These are phyloP conservation scores for Parathielavia hyrcaniae DNA, from an alignment of 495 filamentous ascomycete genomes.

Conservation along the genomic window DNA sequence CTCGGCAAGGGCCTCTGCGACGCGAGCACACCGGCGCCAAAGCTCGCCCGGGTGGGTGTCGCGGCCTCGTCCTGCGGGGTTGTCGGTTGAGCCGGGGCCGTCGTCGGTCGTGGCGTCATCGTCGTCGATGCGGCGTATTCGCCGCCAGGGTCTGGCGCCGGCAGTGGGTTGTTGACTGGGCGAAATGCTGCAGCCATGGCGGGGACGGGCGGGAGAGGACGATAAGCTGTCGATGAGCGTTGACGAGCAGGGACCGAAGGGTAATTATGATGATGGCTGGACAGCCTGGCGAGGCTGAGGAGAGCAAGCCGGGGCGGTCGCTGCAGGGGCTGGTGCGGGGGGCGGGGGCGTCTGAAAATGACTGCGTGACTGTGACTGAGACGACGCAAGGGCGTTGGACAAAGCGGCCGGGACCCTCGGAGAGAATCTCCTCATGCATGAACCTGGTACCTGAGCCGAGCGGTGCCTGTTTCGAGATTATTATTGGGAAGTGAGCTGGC, in stretches of 20 bases:
- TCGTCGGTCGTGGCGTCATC: conserved; percentile 52
- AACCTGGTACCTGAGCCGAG: no score
- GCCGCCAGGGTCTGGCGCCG: conserved; percentile 40
- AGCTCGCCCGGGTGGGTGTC: conserved; percentile 59
- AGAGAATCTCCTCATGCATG: not conserved
- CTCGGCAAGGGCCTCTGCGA: conserved; percentile 57
- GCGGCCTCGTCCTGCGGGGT: conserved; percentile 43
- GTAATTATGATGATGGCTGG: conserved; percentile 30
- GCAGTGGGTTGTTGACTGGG: conserved; percentile 68
- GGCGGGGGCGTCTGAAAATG: conserved; percentile 29
- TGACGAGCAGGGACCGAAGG: conserved; percentile 15
- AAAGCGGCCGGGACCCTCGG: conserved; percentile 21
- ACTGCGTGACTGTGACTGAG: no score
- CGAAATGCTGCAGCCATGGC: conserved; percentile 55
- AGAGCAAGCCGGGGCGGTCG: conserved; percentile 23
- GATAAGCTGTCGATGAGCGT: conserved; percentile 10
- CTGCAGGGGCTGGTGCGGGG: conserved; percentile 34
- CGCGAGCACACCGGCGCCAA: conserved; percentile 38
- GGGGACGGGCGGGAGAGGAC: not conserved
- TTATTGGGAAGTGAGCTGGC: conserved; percentile 11
- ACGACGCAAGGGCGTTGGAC: conserved; percentile 19
- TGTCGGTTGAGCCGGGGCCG: conserved; percentile 40
- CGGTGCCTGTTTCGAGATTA: conserved; percentile 17
- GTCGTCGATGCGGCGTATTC: conserved; percentile 53
- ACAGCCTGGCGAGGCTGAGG: conserved; percentile 36